A percentile compares a stretch with the other conserved stretches of the same genome.
phyloP scores from a whole-genome alignment of 495 filamentous ascomycete species.

The Parachaetomium inaequale region DNA sequence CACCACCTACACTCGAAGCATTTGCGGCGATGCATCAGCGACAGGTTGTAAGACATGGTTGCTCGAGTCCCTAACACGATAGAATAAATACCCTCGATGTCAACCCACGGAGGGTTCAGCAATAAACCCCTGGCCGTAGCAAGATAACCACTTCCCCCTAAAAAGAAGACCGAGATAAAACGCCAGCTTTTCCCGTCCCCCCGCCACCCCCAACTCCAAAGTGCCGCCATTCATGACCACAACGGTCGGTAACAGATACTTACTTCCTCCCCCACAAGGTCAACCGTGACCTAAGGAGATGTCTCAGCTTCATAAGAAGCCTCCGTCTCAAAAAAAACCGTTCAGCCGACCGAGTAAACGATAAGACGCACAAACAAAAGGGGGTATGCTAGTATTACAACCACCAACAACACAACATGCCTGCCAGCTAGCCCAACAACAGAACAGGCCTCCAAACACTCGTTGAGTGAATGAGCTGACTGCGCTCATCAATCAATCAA shows the following conservation, averaged over 20 bases:
- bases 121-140: neutral
- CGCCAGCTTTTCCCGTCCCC: neutral
- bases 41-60: no score
- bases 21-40: no score
- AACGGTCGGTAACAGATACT: neutral
- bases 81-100: no score
- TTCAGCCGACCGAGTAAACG: neutral
- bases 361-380: neutral
- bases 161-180: neutral
- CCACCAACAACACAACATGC: neutral
- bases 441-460: no score
- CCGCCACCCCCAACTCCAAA: neutral
- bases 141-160: neutral
- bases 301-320: no score
- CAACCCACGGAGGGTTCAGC: neutral
- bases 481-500: neutral
- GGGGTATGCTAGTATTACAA: neutral
- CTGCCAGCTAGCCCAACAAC: neutral
- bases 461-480: no score
- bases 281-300: neutral
- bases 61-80: no score
- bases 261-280: neutral
- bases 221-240: no score
- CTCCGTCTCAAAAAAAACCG: no score
- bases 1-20: no score